Conservation (phyloP, 2,329 filamentous ascomycete genomes). For the Colletotrichum simmondsii region DNA sequence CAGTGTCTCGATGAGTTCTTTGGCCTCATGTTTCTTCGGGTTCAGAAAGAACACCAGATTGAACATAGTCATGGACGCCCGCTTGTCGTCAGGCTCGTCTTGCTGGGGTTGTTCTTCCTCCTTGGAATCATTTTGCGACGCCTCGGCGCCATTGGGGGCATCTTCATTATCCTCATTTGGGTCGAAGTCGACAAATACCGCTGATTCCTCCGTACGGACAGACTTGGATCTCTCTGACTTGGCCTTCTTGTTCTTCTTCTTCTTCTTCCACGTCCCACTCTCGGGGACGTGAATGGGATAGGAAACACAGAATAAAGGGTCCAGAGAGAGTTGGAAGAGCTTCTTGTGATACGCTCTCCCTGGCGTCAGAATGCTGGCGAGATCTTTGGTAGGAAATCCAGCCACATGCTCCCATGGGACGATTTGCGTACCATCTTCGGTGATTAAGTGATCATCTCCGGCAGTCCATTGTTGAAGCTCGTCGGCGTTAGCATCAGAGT, state of each 20-base stretch:
- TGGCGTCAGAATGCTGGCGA: conserved; percentile 84
- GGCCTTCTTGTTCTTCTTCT: conserved; percentile 58
- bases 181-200: conserved; percentile 38
- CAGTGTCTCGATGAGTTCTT: conserved; percentile 77
- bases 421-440: conserved; percentile 65
- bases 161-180: conserved; percentile 40
- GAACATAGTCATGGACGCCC: conserved; percentile 92
- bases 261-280: conserved; percentile 81
- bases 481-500: conserved; percentile 44
- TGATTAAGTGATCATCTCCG: conserved; percentile 64
- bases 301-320: conserved; percentile 83
- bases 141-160: conserved; percentile 43
- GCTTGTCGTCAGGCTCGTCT: conserved; percentile 69
- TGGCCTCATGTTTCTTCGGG: conserved; percentile 81
- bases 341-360: conserved; percentile 81
- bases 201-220: conserved; percentile 41
- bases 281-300: conserved; percentile 86
- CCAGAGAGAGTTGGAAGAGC: conserved; percentile 83
- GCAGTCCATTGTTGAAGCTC: conserved; percentile 58
- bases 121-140: conserved; percentile 36
- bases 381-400: conserved; percentile 78
- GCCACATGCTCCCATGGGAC: conserved; percentile 79
- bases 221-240: conserved; percentile 41
- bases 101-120: conserved; percentile 46
- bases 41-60: conserved; percentile 94